Base-by-base conservation (phyloP, 306 rosid genomes). In the Rosa chinensis region DNA sequence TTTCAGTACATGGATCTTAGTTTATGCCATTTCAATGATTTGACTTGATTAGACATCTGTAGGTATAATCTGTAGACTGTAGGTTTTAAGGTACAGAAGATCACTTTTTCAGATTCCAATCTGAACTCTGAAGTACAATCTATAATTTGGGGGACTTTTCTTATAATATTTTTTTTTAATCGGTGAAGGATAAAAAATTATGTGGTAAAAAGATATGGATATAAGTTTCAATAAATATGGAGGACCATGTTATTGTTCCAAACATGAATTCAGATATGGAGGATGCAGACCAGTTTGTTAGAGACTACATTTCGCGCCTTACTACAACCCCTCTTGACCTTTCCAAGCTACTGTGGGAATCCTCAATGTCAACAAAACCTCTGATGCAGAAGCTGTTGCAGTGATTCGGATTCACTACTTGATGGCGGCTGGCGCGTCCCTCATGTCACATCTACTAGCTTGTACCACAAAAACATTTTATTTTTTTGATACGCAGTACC, bases 371-470 rank as follows among this genome's bases (percentile, higher is more conserved):
- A 3, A 32, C 37, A 90, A 77, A 82, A 87, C 88, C 32, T 74
- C 86, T 3, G 75, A 86, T 55, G 89, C 92, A 32, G 88, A 90
- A 68, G 78, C 89, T 1, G 10, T 87, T 11, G 91, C 18, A 1
- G 49, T 90, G 10, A 78, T 87, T 2, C 80, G 92, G 3, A 79
- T 92, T 66, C 95, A 90, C 79, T 95, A 92, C 77, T 90, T 92
- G 0, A 10, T 92, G 23, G 96, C 93, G 0, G 95, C 90, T 72
- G 97, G 97, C 20, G 89, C 87, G 0, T 92, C 97, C 49, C 93
- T 92, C 70, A 64, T 86, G 66, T 92, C 96, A 21, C 87, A 89
- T 21, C 89, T 92, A 50, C 79, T 92, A 16, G 89, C 97, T 1
- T 75, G 86, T 8, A 90, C 92, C 7, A 88, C 91, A 14, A 87